Conservation (phyloP, 805 yeast genomes). For the Hemisphaericaspora nanyangensis region DNA sequence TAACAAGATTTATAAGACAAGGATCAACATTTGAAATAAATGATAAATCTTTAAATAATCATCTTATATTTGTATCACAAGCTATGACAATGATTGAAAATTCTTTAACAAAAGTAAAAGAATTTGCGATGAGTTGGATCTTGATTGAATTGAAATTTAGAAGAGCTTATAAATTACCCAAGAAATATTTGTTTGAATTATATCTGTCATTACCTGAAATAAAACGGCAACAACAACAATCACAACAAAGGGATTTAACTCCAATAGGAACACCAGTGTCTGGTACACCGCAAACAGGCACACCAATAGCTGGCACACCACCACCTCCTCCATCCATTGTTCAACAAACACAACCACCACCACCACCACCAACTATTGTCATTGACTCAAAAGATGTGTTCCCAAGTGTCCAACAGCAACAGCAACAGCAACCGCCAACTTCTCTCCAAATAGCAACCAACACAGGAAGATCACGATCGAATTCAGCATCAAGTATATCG, state of each 20-base stretch:
- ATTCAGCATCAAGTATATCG: slow-evolving; percentile 17
- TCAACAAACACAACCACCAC: slow-evolving; percentile 9
- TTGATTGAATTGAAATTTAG: slow-evolving; percentile 40
- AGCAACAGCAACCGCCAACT: too few relatives aligned
- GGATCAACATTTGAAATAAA: slow-evolving; percentile 32
- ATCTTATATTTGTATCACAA: slow-evolving; percentile 40
- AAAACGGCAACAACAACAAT: neutral
- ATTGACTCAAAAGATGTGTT: slow-evolving; percentile 14
- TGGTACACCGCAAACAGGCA: neutral
- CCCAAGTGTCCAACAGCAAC: slow-evolving; percentile 9
- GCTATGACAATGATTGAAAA: slow-evolving; percentile 28
- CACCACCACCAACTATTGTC: slow-evolving; percentile 2
- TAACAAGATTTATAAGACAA: slow-evolving; percentile 44
- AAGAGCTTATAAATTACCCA: slow-evolving; percentile 29
- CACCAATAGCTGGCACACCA: neutral
- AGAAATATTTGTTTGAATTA: slow-evolving; percentile 14
- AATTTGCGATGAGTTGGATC: slow-evolving; percentile 41
- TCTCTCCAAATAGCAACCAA: too few relatives aligned
- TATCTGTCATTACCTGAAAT: slow-evolving; percentile 7
- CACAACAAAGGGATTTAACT: neutral
- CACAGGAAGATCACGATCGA: slow-evolving; percentile 26
- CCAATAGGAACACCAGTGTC: neutral
- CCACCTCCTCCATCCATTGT: neutral
- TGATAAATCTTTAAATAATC: slow-evolving; percentile 34
- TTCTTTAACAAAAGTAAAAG: slow-evolving; percentile 27